A percentile compares a stretch with the other conserved stretches of the same genome.
These are phyloP conservation scores for Puccinellia tenuiflora DNA, from an alignment of 176 grass and related monocot genomes.

Conservation along the genomic window DNA sequence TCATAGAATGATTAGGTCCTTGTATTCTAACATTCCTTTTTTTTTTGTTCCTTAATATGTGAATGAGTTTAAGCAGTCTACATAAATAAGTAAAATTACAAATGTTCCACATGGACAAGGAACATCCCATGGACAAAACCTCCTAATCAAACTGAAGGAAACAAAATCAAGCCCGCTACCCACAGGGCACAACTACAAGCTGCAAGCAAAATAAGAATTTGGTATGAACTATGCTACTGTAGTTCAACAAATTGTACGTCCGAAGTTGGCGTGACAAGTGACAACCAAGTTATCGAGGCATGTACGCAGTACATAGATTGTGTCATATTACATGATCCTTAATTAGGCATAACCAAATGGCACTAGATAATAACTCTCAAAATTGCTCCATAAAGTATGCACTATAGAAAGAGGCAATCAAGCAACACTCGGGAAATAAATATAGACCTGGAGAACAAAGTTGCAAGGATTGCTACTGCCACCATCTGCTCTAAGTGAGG, in stretches of 20 bases:
- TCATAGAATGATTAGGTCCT: not conserved
- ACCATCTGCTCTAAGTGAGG: slow-evolving; percentile 12
- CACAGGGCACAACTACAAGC: not conserved
- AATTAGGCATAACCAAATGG: slow-evolving; percentile 9
- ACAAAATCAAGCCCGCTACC: not conserved
- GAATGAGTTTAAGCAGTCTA: not conserved
- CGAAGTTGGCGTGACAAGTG: not conserved
- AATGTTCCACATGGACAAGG: not conserved
- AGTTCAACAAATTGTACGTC: not conserved
- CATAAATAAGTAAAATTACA: not conserved
- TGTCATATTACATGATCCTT: not conserved
- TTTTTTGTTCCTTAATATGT: not conserved
- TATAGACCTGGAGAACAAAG: slow-evolving; percentile 55
- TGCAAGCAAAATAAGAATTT: not conserved
- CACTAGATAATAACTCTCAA: not conserved
- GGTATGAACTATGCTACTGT: not conserved
- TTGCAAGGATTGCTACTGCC: slow-evolving; percentile 12
- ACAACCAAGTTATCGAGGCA: not conserved
- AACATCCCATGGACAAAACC: not conserved
- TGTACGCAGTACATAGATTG: not conserved
- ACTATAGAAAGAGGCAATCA: not conserved
- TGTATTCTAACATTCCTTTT: not conserved
- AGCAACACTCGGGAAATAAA: not conserved
- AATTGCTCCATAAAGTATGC: not conserved
- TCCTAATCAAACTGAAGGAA: not conserved